A percentile compares a stretch with the other conserved stretches of the same genome.
Conservation (phyloP, 2,329 filamentous ascomycete genomes). For the Colletotrichum liriopes region DNA sequence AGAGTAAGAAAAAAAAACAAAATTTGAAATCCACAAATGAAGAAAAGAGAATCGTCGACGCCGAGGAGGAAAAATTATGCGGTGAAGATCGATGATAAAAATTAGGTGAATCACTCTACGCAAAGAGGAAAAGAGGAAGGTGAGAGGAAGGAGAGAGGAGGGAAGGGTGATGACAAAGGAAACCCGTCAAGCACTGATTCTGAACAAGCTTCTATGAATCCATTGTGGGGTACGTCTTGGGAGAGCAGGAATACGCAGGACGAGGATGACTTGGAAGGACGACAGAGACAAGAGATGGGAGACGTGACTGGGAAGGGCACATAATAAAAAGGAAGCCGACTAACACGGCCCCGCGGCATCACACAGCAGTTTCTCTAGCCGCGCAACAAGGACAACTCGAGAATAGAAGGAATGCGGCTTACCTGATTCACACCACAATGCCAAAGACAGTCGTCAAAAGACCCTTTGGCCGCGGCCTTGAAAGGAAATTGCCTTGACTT, state of each 20-base stretch:
- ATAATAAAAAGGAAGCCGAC: constrained; percentile 42
- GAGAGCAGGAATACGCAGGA: constrained; percentile 24
- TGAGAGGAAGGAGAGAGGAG: constrained; percentile 12
- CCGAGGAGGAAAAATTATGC: constrained; percentile 21
- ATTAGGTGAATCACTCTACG: constrained; percentile 39
- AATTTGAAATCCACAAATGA: neutral
- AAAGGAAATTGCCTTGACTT: constrained; percentile 31
- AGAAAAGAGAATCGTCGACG: neutral
- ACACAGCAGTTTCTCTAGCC: constrained; percentile 10
- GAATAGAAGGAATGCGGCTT: constrained; percentile 33
- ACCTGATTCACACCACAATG: constrained; percentile 40
- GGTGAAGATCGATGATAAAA: constrained; percentile 19
- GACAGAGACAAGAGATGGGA: constrained; percentile 1
- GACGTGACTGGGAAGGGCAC: constrained; percentile 20
- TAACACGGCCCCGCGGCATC: constrained; percentile 22
- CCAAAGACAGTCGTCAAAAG: constrained; percentile 28
- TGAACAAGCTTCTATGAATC: constrained; percentile 42
- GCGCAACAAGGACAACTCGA: constrained; percentile 30
- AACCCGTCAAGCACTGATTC: constrained; percentile 41
- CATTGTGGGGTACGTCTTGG: constrained; percentile 37
- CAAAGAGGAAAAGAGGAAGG: constrained; percentile 23
- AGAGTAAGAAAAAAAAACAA: neutral
- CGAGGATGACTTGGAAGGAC: constrained; percentile 19
- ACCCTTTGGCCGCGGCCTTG: constrained; percentile 37
- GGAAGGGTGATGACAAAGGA: constrained; percentile 43